Percentiles rank a stretch among this genome's conserved stretches.
Conservation (phyloP, 495 filamentous ascomycete genomes). For the Penicillium canescens region DNA sequence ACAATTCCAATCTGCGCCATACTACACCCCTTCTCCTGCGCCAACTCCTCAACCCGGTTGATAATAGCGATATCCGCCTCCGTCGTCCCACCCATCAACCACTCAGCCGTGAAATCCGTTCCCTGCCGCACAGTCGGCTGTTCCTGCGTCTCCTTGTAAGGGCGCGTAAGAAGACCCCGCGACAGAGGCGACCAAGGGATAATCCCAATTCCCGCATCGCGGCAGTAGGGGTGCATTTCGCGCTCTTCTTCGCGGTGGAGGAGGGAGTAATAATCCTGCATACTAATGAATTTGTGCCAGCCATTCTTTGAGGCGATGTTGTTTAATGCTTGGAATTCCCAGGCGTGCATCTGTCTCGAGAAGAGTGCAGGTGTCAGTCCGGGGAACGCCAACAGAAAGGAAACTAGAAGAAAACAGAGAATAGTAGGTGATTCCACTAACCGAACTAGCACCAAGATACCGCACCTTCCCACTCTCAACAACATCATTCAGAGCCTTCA, state of each 20-base stretch:
- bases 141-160: constrained; percentile 30
- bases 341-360: constrained; percentile 48
- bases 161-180: constrained; percentile 54
- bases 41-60: constrained; percentile 62
- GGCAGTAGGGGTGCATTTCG: constrained; percentile 68
- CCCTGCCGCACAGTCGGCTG: constrained; percentile 42
- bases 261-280: constrained; percentile 63
- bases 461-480: constrained; percentile 60
- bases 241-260: constrained; percentile 61
- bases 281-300: constrained; percentile 61
- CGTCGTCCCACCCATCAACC: constrained; percentile 40
- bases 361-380: no score
- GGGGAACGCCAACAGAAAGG: no score
- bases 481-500: constrained; percentile 61
- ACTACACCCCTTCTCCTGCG: constrained; percentile 59
- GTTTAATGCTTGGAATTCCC: constrained; percentile 58
- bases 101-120: constrained; percentile 47
- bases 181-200: constrained; percentile 68
- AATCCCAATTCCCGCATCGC: constrained; percentile 67
- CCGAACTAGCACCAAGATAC: constrained; percentile 44
- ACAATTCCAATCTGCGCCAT: constrained; percentile 70
- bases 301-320: constrained; percentile 55
- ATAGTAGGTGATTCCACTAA: constrained; percentile 17
- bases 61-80: constrained; percentile 60
- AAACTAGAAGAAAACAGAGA: not conserved